Base-by-base conservation (phyloP, 805 yeast species). In the Starmerella potacharoeniae region DNA sequence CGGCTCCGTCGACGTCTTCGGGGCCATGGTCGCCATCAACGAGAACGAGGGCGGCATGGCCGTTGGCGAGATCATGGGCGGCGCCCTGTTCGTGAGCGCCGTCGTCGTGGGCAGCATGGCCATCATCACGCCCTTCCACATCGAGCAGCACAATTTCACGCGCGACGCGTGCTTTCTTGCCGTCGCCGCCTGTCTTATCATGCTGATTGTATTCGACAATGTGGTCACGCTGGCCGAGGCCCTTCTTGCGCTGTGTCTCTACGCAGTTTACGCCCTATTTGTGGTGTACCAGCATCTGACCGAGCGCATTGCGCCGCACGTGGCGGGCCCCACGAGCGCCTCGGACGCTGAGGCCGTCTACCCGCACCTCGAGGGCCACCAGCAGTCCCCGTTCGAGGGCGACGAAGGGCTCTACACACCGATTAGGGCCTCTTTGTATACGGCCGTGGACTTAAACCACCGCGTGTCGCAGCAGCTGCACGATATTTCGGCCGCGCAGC, bases 51-150 rank as follows among this genome's bases (percentile, higher is more conserved):
- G 84, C 0, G 77, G 87, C 0, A 71, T 91, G 65, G 97, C 97
- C 0, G 70, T 91, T 6, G 93, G 96, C 1, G 97, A 90, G 66
- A 72, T 91, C n/a, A 69, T 89, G 35, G 97, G 98, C 0, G 93
- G 96, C 1, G 86, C 95, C 0, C 79, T 85, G 46, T 89, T 93
- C 64, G 80, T 90, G 16, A 75, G 85, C 3, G 80, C 91, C 1
- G 83, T 87, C 11, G 86, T 91, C 0, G 74, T 86, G 29, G 97
- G 97, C 0, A 67, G 80, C 0, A 84, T 91, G 78, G 83, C 86
- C 0, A 66, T 89, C 0, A 67, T 82, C 0, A 74, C 77, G 39
- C 90, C 95, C 0, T 81, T 83, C 58, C 69, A 76, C 52, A 84
- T 87, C 22, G 63, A 65, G 31, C 57, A 59, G 41, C 36, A 40